Evolutionary conservation across 2,329 filamentous ascomycete species (phyloP).

Genomic region (Colletotrichum musae): DNA sequence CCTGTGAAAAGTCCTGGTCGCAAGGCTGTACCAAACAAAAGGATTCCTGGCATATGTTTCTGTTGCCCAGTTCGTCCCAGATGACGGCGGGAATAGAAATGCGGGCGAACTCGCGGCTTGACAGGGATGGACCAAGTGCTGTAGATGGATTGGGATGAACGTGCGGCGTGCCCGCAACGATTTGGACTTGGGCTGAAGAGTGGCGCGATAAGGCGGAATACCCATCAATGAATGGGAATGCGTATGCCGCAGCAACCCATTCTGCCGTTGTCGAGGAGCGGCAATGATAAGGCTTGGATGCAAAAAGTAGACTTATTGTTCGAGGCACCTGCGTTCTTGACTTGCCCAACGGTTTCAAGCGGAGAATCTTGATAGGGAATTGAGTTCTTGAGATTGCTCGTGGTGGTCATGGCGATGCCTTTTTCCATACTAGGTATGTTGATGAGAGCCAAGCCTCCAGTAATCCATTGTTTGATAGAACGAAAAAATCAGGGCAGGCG

Average conservation of each 20-base stretch:
- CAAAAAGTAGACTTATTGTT: conserved; percentile 12
- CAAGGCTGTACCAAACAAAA: neutral
- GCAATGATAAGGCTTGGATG: neutral
- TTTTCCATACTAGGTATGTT: too few species aligned
- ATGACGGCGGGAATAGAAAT: neutral
- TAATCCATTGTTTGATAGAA: too few species aligned
- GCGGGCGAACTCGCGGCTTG: neutral
- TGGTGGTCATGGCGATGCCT: too few species aligned
- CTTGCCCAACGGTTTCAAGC: conserved; percentile 28
- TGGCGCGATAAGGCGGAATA: too few species aligned
- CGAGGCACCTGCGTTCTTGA: conserved; percentile 30
- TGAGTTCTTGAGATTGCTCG: neutral
- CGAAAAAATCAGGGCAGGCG: too few species aligned
- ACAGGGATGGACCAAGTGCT: conserved; percentile 27
- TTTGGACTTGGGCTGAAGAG: neutral
- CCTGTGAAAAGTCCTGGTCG: neutral
- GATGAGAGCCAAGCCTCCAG: too few species aligned
- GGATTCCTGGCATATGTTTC: neutral
- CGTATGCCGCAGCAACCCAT: conserved; percentile 10
- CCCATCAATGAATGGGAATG: conserved; percentile 1
- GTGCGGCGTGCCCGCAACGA: conserved; percentile 12
- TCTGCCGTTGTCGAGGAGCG: neutral
- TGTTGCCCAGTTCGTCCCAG: neutral
- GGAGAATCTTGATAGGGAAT: neutral
- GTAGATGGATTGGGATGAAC: conserved; percentile 31